phyloP scores from a whole-genome alignment of 2,329 filamentous ascomycete genomes.

The Ascochyta pisi region DNA sequence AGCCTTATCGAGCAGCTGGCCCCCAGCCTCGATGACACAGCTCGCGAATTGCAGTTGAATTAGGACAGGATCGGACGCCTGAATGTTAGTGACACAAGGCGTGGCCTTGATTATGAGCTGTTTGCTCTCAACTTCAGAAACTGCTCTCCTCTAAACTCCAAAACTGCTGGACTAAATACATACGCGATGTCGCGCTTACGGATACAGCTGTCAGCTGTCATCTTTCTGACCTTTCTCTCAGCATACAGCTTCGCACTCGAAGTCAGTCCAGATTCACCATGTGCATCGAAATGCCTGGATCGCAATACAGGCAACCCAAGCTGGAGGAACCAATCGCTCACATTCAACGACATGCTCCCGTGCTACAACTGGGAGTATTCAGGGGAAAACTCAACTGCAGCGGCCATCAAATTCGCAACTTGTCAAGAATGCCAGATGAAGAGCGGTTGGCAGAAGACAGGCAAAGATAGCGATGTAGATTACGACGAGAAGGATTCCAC shows the following conservation, averaged over 20 bases:
- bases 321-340: constrained; percentile 17
- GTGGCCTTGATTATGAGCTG: constrained; percentile 1
- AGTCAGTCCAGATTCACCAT: constrained; percentile 28
- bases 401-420: constrained; percentile 25
- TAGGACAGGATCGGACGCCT: neutral
- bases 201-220: neutral
- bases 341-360: constrained; percentile 20
- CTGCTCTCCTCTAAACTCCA: neutral
- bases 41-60: constrained; percentile 1
- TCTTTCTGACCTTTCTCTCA: neutral
- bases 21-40: constrained; percentile 7
- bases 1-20: neutral
- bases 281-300: constrained; percentile 27
- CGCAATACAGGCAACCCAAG: constrained; percentile 17
- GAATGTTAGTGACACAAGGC: neutral
- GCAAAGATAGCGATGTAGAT: constrained; percentile 10
- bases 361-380: constrained; percentile 26
- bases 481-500: constrained; percentile 22
- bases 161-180: no score
- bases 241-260: constrained; percentile 21
- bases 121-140: neutral
- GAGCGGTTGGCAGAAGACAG: constrained; percentile 10
- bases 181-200: constrained; percentile 2
- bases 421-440: constrained; percentile 27
- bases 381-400: constrained; percentile 22